Base-by-base conservation (phyloP, 805 yeast species). In the Lipomyces yamanashiensis region DNA sequence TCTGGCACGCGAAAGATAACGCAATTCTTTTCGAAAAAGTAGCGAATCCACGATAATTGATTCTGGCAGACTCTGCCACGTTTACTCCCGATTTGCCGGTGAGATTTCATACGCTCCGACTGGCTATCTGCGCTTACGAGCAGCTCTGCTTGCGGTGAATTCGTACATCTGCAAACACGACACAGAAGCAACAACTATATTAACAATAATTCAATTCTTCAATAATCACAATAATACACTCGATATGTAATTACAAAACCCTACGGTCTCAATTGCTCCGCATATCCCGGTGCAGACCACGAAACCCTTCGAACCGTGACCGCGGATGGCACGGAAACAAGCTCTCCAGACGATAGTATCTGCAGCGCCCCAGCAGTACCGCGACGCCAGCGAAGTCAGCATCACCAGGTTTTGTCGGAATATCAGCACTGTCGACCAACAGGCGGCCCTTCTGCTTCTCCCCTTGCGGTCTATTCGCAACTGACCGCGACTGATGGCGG, bases 1-100 rank as follows among this genome's bases (percentile, higher is more conserved):
- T 15, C 10, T n/a, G 8, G 19, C 9, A 28, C 44, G n/a, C 13
- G 48, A 12, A 61, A 61, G 47, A 61, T 61, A 39, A 61, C 64
- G 13, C 37, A 50, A 21, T 61, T 61, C 36, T 61, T 61, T 45
- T 17, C 44, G 17, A 57, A 61, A 44, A 61, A 41, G 28, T 12
- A 34, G 8, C 36, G 39, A 21, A 7, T 54, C 21, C 15, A 28
- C 13, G 17, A 19, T 21, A 12, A 23, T 17, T 13, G 10, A 34
- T 28, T 15, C 12, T 28, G 4, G 12, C 36, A 13, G 28, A 33
- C 49, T 44, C 23, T 44, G 19, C 2, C 5, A 28, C 28, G 28
- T 28, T 28, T 28, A 5, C 28, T 28, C 5, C 28, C 28, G 28
- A 28, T 28, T 28, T 28, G 28, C 28, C 28, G 28, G 28, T 28